These are phyloP conservation scores for Cercophora newfieldiana DNA, from an alignment of 495 filamentous ascomycete genomes.

Conservation along the genomic window DNA sequence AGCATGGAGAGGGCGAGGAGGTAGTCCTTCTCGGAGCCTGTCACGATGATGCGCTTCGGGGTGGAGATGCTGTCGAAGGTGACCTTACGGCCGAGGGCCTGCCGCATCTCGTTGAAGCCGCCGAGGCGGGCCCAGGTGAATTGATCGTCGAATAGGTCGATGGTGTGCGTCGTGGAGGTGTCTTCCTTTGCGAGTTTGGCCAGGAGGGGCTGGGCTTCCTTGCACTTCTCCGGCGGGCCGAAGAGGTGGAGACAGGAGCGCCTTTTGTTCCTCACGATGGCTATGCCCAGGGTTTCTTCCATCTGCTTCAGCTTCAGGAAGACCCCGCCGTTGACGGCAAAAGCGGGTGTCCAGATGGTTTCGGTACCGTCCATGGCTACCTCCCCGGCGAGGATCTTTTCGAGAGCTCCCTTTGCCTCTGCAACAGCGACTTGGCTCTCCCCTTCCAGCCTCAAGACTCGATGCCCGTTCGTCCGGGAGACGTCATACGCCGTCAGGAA, in stretches of 20 bases:
- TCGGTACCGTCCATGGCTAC: conserved; percentile 22
- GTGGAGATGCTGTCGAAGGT: conserved; percentile 35
- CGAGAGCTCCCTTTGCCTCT: conserved; percentile 38
- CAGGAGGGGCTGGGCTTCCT: conserved; percentile 9
- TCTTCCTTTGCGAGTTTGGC: conserved; percentile 27
- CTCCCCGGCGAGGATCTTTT: conserved; percentile 29
- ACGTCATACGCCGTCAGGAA: conserved; percentile 29
- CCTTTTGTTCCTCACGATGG: conserved; percentile 34
- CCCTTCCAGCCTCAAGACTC: conserved; percentile 44
- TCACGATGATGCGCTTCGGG: conserved; percentile 33
- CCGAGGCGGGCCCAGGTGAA: conserved; percentile 41
- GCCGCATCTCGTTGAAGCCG: conserved; percentile 39
- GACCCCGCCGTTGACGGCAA: conserved; percentile 23
- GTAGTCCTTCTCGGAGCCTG: conserved; percentile 30
- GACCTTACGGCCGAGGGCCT: conserved; percentile 36
- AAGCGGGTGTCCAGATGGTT: conserved; percentile 30
- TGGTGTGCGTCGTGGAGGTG: conserved; percentile 23
- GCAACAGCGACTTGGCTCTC: conserved; percentile 37
- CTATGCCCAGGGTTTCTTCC: conserved; percentile 24
- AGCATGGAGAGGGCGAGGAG: conserved; percentile 17
- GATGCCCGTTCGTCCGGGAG: conserved; percentile 23
- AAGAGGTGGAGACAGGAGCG: conserved; percentile 34
- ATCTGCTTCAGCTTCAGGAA: conserved; percentile 22
- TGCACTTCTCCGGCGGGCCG: conserved; percentile 23
- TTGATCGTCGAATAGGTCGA: conserved; percentile 25